Evolutionary conservation across 2,329 filamentous ascomycete species (phyloP), one percentile per base, ranked within the genome.

Genomic region (Pochonia chlamydosporia): DNA sequence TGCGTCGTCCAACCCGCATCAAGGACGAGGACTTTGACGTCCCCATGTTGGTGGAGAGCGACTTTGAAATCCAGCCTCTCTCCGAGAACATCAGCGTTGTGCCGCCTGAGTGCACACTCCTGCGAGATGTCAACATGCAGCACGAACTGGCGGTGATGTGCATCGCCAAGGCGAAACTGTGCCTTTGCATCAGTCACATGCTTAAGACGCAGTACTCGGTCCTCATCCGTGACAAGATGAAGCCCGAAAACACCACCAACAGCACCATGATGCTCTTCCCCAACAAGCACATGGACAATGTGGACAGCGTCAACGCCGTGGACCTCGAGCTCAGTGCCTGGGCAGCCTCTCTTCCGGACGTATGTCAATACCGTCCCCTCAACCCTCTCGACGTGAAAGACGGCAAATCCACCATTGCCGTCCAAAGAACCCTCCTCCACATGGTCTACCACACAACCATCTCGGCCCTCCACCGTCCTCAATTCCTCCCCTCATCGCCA

Each of bases 11-110:
- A 4, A 96, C 90, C 33, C 79, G 91, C 45, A 95, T 96, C 66
- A 95, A 95, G 73, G 85, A 90, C 50, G 88, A 93, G 58, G 91
- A 96, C 63, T 96, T 89, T 62, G 89, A 96, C 61, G 90, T 96
- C 25, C 89, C 91, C 1, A 93, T 96, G 88, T 75, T 96, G 43
- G 82, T 81, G 13, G 73, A 93, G 56, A 76, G 81, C 54, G 92
- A 97, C 61, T 96, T 97, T 59, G 89, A 96, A 59, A 82, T 89
- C 54, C 74, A 79, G 40, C 63, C 78, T 1, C 75, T 92, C 11
- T 74, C 87, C 1, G 80, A 86, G 10, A 78, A 81, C 42, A 81
- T 89, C 51, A 76, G 79, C 13, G 78, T 84, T 52, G 79, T 95
- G 49, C 77, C 87, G 0, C 66, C 77, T 14, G 81, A 86, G 49